Evolutionary conservation across 345 rosid genomes (phyloP), one percentile per base, ranked within the genome.

Genomic region (Eucalyptus tenuipes): DNA sequence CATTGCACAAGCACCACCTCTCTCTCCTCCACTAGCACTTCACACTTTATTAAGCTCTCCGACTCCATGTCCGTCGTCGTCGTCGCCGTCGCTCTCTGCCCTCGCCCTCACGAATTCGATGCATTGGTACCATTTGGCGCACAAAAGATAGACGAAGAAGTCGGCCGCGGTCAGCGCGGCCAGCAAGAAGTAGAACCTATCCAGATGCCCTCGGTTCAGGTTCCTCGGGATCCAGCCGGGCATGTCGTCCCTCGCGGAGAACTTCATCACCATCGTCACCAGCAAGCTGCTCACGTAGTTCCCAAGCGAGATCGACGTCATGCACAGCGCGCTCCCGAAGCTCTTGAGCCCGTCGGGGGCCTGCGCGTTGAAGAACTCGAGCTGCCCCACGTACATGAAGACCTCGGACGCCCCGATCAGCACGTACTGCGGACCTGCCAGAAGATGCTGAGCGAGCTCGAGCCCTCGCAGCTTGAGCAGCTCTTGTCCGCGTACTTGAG

Each of bases 321-420:
- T 97, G 89, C 99, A 97, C 4, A 98, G 94, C 8, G 99, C 99
- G 49, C 99, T 97, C 27, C 99, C 99, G n/a, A 98, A 98, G 94
- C 99, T 98, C 92, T 96, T 98, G 17, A 98, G 86, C 49, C 99
- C 96, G 3, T 94, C 96, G 4, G 99, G 99, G 24, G 99, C 94
- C 90, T 98, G 99, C 9, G 94, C 94, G 88, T 98, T 97, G 88
- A 98, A 98, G 93, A 98, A 98, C 92, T 98, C 99, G 6, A 98
- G 91, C 87, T 98, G 99, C 40, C 99, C 99, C 20, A 97, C 98
- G 47, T 97, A 98, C 99, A 98, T 97, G 92, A 98, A 98, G 42
- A 98, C 99, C 92, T 98, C 99, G 3, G 99, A 98, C n/a, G 98
- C 99, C 91, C 99, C 99, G 22, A 97, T 94, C 31, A 98, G 92